These are phyloP conservation scores for Malassezia dermatis DNA, from an alignment of 1,284 basidiomycete genomes.

Conservation along the genomic window DNA sequence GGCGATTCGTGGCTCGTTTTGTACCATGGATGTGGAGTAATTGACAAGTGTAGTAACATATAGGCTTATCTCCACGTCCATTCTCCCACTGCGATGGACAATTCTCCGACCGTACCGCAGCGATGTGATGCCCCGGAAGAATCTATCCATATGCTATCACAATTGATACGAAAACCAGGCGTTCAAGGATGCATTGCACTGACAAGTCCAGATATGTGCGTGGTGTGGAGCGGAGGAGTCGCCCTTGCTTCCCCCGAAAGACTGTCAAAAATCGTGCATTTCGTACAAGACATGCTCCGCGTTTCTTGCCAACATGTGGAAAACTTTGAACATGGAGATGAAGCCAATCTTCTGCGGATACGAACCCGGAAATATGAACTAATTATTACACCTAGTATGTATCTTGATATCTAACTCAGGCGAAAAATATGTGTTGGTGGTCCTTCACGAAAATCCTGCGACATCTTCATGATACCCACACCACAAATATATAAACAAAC, in stretches of 20 bases:
- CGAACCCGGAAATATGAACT: slow-evolving; percentile 41
- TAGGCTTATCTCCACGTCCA: neutral
- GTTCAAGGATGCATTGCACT: slow-evolving; percentile 14
- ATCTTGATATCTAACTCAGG: slow-evolving; percentile 1
- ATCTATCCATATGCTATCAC: slow-evolving; percentile 3
- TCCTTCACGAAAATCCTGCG: slow-evolving; percentile 23
- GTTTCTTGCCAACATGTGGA: neutral
- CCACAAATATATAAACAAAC: neutral
- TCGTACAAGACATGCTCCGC: slow-evolving; percentile 9
- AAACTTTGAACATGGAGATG: slow-evolving; percentile 18
- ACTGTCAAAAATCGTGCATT: slow-evolving; percentile 1
- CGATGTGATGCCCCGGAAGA: slow-evolving; percentile 9
- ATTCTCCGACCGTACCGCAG: neutral
- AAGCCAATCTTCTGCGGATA: slow-evolving; percentile 33
- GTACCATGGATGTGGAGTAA: slow-evolving; percentile 11
- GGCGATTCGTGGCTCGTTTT: slow-evolving; percentile 16
- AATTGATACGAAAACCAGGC: neutral
- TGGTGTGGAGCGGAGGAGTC: slow-evolving; percentile 11
- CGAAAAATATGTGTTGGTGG: slow-evolving; percentile 42
- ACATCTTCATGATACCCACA: neutral
- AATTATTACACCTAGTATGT: slow-evolving; percentile 35
- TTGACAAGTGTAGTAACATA: neutral
- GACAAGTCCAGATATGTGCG: neutral
- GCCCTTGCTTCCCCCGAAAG: neutral
- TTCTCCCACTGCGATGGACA: neutral